These are phyloP conservation scores for Aaosphaeria arxii DNA, from an alignment of 2,329 filamentous ascomycete genomes.

Conservation along the genomic window DNA sequence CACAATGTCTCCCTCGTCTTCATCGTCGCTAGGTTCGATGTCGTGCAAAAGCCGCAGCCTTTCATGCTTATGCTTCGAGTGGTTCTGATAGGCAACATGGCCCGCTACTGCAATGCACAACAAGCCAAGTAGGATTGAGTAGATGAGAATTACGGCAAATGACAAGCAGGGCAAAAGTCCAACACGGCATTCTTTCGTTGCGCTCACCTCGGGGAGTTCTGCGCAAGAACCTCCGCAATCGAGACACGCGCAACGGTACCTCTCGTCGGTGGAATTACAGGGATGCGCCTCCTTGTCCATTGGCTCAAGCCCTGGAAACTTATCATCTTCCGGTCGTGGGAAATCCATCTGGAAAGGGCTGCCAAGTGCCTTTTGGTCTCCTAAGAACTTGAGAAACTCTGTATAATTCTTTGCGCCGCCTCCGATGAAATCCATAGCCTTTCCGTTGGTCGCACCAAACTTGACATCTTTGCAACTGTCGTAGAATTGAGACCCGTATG, in stretches of 20 bases:
- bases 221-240: conserved; percentile 89
- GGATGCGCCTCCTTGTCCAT: conserved; percentile 72
- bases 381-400: conserved; percentile 84
- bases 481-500: conserved; percentile 86
- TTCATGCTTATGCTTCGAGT: conserved; percentile 72
- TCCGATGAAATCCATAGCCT: conserved; percentile 93
- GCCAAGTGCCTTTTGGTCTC: conserved; percentile 84
- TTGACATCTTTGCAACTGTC: conserved; percentile 99
- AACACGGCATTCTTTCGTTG: conserved; percentile 72
- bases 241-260: conserved; percentile 87
- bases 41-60: conserved; percentile 85
- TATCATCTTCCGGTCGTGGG: conserved; percentile 56
- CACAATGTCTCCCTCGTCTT: conserved; percentile 85
- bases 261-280: conserved; percentile 85
- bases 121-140: conserved; percentile 70
- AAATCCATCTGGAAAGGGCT: conserved; percentile 99
- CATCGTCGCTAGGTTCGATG: conserved; percentile 79
- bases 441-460: conserved; percentile 89
- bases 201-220: conserved; percentile 70
- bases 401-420: conserved; percentile 90
- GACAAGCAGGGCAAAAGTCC: conserved; percentile 89
- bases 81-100: conserved; percentile 72
- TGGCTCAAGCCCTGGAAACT: conserved; percentile 68
- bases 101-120: conserved; percentile 66
- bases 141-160: conserved; percentile 85